Base-by-base conservation (phyloP, 176 grass and related monocot species). In the Paspalum notatum region DNA sequence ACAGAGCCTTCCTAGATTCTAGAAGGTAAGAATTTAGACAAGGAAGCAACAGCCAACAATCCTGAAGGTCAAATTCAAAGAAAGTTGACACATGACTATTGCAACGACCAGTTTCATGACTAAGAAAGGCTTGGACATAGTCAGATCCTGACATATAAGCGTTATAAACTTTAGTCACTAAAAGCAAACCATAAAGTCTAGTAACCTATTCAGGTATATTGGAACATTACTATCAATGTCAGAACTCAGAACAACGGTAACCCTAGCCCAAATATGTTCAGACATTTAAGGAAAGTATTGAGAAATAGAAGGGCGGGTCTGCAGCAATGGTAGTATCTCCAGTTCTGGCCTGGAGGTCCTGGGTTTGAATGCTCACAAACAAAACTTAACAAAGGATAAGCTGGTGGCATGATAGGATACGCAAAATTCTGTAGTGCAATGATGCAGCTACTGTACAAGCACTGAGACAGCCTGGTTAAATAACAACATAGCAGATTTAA, bases 221-320 rank as follows among this genome's bases (percentile, higher is more conserved):
- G 49, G 24, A 68, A 75, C 66, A 79, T 45, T 62, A 15, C 6
- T 66, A 45, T 25, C 66, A 15, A 42, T 47, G 6, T 22, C 12
- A 85, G 82, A 53, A 5, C 18, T 38, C 8, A 84, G 67, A 60
- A 6, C 14, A 65, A 57, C 72, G 20, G 14, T 58, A 69, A 12
- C 47, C 54, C 27, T 58, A 81, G 22, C 55, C 72, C 43, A 62
- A 24, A 45, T 69, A 5, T 43, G 70, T 70, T 55, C 45, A 62
- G n/a, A 13, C 13, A 22, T 6, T 60, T 24, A 48, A 54, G 5
- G 69, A 64, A 39, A 80, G 5, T 67, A 52, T 6, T 8, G 13
- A 66, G 5, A 1, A 21, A 56, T 9, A 75, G 66, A 39, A 54
- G 22, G 32, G 32, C 32, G 32, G 32, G 1, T 32, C 32, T 32